Percentiles rank a stretch among this genome's conserved stretches.
Conservation (phyloP, 495 filamentous ascomycete species). For the Aspergillus wentii region DNA sequence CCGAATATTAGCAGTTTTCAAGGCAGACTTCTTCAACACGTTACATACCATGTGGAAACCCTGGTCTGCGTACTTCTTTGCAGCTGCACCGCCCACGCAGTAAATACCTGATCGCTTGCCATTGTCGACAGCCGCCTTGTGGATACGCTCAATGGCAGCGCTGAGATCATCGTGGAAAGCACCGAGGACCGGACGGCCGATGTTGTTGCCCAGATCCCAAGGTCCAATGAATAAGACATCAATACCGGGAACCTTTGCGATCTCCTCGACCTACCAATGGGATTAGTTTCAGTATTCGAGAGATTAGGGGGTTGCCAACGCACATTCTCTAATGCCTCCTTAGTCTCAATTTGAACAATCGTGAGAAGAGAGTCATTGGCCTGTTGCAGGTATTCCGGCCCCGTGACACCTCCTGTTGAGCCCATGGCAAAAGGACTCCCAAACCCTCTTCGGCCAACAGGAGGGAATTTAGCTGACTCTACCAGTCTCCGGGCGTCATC, state of each 20-base stretch:
- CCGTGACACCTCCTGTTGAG: conserved; percentile 3
- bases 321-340: conserved; percentile 58
- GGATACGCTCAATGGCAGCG: conserved; percentile 58
- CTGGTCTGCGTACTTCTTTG: conserved; percentile 55
- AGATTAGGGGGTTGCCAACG: background rate
- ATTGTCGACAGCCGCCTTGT: conserved; percentile 52
- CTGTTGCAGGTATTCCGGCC: conserved; percentile 56
- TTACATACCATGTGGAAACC: conserved; percentile 69
- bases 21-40: background rate
- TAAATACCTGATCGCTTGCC: conserved; percentile 73
- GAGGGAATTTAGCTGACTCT: conserved; percentile 40
- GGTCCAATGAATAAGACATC: conserved; percentile 77
- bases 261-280: conserved; percentile 69
- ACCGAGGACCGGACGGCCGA: conserved; percentile 63
- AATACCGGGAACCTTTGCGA: conserved; percentile 64
- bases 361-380: conserved; percentile 68
- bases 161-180: conserved; percentile 60
- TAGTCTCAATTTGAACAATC: conserved; percentile 81
- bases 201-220: conserved; percentile 56
- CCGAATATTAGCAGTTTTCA: background rate
- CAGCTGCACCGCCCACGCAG: conserved; percentile 58
- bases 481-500: conserved; percentile 62
- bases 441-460: conserved; percentile 18
- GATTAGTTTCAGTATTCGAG: conserved; percentile 42
- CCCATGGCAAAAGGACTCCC: conserved; percentile 24